A percentile compares a stretch with the other conserved stretches of the same genome.
Conservation (phyloP, 148 eudicot species). For the Camellia granthamiana region DNA sequence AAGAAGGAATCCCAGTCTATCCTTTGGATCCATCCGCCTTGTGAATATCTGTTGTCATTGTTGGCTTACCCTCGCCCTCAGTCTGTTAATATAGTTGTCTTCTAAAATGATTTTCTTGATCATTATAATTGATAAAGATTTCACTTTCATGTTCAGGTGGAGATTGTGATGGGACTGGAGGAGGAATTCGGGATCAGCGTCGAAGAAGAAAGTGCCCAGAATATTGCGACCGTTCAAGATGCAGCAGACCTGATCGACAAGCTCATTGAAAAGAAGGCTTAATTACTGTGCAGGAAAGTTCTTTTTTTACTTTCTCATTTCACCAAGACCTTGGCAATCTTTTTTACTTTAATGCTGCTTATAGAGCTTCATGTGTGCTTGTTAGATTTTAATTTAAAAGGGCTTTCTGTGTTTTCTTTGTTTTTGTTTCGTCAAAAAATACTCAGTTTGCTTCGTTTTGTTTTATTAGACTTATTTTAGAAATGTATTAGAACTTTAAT, state of each 20-base stretch:
- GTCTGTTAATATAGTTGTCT: too few species aligned
- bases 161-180: constrained; percentile 49
- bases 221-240: constrained; percentile 38
- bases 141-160: constrained; percentile 29
- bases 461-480: not conserved
- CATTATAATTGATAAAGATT: not conserved
- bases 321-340: constrained; percentile 6
- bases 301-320: constrained; percentile 6
- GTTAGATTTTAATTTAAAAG: not conserved
- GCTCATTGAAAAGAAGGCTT: constrained; percentile 25
- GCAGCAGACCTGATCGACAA: constrained; percentile 47
- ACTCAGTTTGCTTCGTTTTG: not conserved
- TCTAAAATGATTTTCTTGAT: not conserved
- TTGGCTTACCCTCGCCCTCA: not conserved
- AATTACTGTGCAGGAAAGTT: not conserved
- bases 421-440: not conserved
- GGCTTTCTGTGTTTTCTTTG: not conserved
- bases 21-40: not conserved
- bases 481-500: not conserved
- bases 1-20: not conserved
- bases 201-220: constrained; percentile 46
- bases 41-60: not conserved
- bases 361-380: constrained; percentile 2
- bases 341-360: not conserved
- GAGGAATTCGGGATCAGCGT: constrained; percentile 40